These are phyloP conservation scores for Plasmopara muralis DNA, from an alignment of 352 stramenopile genomes.

Conservation along the genomic window DNA sequence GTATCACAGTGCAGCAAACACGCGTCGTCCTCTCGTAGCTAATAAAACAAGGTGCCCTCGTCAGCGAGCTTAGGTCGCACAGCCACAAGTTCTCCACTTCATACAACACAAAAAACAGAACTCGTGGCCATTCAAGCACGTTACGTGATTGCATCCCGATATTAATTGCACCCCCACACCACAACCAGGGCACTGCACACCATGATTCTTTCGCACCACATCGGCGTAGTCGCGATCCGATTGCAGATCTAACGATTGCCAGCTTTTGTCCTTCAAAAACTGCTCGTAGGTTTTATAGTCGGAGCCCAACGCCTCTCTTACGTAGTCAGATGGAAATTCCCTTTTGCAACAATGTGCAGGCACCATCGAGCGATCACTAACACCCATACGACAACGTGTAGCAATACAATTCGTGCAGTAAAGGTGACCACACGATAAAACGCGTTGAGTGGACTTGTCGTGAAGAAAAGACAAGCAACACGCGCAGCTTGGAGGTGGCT, in stretches of 20 bases:
- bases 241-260: constrained; percentile 34
- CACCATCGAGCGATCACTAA: constrained; percentile 47
- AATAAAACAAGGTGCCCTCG: too few species aligned
- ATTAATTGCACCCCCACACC: constrained; percentile 53
- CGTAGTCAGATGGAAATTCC: constrained; percentile 61
- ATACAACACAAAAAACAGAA: constrained; percentile 51
- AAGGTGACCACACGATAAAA: constrained; percentile 48
- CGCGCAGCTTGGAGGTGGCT: constrained; percentile 33
- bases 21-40: too few species aligned
- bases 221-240: constrained; percentile 58
- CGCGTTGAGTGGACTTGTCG: constrained; percentile 14
- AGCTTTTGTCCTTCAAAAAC: constrained; percentile 51
- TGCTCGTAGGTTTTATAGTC: constrained; percentile 40
- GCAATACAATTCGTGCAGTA: constrained; percentile 55
- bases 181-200: constrained; percentile 62
- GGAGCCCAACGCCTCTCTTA: constrained; percentile 30
- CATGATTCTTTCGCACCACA: constrained; percentile 25
- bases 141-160: constrained; percentile 51
- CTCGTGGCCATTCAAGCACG: constrained; percentile 47
- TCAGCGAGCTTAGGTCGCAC: constrained; percentile 7
- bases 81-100: constrained; percentile 39
- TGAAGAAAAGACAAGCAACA: constrained; percentile 28
- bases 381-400: constrained; percentile 44
- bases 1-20: too few species aligned
- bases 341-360: constrained; percentile 67